phyloP scores from a whole-genome alignment of 306 rosid species.

The Inga laurina region DNA sequence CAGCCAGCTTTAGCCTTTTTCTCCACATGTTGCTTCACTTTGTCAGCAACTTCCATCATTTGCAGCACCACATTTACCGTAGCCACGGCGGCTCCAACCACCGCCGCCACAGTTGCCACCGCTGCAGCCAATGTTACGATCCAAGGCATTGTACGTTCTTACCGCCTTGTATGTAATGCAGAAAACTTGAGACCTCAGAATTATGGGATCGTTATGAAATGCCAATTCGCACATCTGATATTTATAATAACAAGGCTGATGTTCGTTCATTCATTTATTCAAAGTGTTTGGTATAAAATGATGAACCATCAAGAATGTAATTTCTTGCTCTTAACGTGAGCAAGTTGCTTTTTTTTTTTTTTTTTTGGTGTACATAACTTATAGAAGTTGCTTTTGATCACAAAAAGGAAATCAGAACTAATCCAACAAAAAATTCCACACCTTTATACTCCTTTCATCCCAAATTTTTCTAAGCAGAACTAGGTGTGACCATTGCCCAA shows the following conservation, averaged over 20 bases:
- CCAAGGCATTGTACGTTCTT: neutral
- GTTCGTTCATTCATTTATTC: constrained; percentile 21
- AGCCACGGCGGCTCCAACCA: neutral
- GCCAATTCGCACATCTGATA: neutral
- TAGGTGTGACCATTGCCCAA: neutral
- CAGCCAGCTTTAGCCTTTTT: neutral
- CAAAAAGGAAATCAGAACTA: constrained; percentile 34
- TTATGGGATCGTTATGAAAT: neutral
- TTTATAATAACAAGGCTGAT: neutral
- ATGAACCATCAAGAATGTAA: constrained; percentile 6
- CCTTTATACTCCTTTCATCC: too few relatives aligned
- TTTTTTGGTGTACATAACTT: neutral
- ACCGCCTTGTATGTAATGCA: too few relatives aligned
- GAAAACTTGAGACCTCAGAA: too few relatives aligned
- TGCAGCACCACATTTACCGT: neutral
- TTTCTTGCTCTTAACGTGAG: neutral
- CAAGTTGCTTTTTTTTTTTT: constrained; percentile 16
- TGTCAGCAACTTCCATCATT: neutral
- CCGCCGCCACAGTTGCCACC: neutral
- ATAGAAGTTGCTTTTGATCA: constrained; percentile 18
- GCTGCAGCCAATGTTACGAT: too few relatives aligned
- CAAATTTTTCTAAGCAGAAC: neutral
- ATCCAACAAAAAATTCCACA: constrained; percentile 39
- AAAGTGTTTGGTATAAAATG: neutral
- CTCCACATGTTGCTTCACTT: neutral